Conservation (phyloP, 805 yeast species). For the Pichia thaimueangensis region DNA sequence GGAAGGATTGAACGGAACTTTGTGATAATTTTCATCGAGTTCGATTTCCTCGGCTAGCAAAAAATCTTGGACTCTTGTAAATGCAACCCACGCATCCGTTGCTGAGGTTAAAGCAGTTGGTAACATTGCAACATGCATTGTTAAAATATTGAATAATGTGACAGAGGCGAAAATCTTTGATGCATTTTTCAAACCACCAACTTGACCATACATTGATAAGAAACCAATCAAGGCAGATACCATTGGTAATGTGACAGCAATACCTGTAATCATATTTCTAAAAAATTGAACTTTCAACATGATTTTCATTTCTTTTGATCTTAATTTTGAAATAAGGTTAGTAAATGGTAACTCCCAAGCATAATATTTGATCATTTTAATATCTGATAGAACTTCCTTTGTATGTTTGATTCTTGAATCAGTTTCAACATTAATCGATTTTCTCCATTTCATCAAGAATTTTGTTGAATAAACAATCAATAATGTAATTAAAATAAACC, state of each 20-base stretch:
- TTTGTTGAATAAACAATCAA: constrained; percentile 43
- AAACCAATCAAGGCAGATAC: constrained; percentile 63
- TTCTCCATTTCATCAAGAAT: constrained; percentile 49
- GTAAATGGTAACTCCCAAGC: constrained; percentile 87
- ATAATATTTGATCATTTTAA: constrained; percentile 80
- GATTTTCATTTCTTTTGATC: constrained; percentile 55
- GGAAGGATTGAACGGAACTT: constrained; percentile 11
- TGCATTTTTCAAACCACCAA: constrained; percentile 38
- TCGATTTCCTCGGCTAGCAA: constrained; percentile 38
- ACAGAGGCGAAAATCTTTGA: constrained; percentile 66
- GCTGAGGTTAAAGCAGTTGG: constrained; percentile 67
- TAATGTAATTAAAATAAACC: constrained; percentile 45
- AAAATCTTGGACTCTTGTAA: constrained; percentile 48
- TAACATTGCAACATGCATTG: constrained; percentile 57
- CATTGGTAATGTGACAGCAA: constrained; percentile 61
- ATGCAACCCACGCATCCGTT: constrained; percentile 63
- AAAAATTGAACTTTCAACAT: constrained; percentile 59
- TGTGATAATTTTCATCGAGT: constrained; percentile 21
- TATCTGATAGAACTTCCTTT: constrained; percentile 70
- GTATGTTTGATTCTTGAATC: constrained; percentile 71
- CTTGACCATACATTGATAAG: constrained; percentile 34
- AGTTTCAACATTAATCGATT: constrained; percentile 53
- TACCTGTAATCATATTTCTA: constrained; percentile 57
- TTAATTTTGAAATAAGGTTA: constrained; percentile 44
- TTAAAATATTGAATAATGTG: constrained; percentile 56